These are phyloP conservation scores for Maudiozyma bulderi DNA, from an alignment of 805 yeast genomes.

Conservation along the genomic window DNA sequence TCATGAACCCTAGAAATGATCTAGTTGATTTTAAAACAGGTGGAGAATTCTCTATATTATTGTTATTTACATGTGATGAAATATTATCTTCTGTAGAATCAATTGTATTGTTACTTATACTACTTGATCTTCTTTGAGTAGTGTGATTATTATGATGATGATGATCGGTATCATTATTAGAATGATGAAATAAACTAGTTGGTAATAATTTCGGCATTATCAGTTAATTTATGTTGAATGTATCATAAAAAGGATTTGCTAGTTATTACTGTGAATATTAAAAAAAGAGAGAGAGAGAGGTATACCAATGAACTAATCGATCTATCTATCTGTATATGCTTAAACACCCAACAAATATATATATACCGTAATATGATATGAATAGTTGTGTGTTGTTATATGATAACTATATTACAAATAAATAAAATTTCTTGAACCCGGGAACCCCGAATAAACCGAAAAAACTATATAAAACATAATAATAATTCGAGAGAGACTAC, in stretches of 20 bases:
- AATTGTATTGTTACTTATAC: not conserved
- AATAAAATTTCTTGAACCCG: too few relatives aligned
- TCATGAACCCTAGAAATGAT: constrained; percentile 21
- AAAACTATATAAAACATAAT: too few relatives aligned
- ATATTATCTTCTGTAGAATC: not conserved
- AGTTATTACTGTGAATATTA: not conserved
- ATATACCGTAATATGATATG: too few relatives aligned
- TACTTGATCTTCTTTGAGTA: not conserved
- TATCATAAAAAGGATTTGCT: not conserved
- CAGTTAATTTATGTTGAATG: not conserved
- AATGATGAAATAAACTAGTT: constrained; percentile 16
- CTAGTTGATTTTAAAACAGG: constrained; percentile 12
- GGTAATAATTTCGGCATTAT: constrained; percentile 21
- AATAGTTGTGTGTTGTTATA: too few relatives aligned
- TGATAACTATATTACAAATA: too few relatives aligned
- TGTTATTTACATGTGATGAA: not conserved
- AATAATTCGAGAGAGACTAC: too few relatives aligned
- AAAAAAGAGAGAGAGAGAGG: not conserved
- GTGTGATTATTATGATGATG: not conserved
- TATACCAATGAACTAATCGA: too few relatives aligned
- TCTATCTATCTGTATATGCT: too few relatives aligned
- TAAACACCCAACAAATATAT: too few relatives aligned
- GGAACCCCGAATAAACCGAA: too few relatives aligned
- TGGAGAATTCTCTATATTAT: not conserved
- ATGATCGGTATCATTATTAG: not conserved